Evolutionary conservation across 345 rosid species (phyloP), one percentile per base, ranked within the genome.

Genomic region (Draba incana): DNA sequence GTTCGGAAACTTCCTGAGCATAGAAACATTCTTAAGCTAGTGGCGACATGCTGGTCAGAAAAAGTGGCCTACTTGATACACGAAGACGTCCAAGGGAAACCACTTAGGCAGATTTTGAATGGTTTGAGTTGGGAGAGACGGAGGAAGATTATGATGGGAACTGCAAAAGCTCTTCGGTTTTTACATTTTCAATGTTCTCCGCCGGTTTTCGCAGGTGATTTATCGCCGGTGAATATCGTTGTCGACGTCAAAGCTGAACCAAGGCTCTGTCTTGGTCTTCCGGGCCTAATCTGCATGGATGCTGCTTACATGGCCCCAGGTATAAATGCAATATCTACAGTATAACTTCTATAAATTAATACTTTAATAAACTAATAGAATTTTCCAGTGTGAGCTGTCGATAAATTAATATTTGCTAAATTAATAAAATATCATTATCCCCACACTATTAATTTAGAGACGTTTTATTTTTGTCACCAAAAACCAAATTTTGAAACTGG

Each of bases 281-380:
- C 85, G 1, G 74, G 70, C n/a, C 39, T 53, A 23, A 51, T 60
- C 57, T 64, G 65, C 69, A 45, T 57, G 11, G 82, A 80, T 24
- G 9, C 74, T 62, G 77, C 78, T 60, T 82, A 82, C 67, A 73
- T 51, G 58, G 88, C 90, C 15, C 92, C 93, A 75, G 98, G 98
- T 92, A 78, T 28, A 7, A 27, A 57, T 49, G 50, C 23, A 10
- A 52, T 16, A 65, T 65, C 10, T 20, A 20, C 20, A 20, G 20
- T 20, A 20, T 20, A 0, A 20, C 20, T 20, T 20, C 20, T 20
- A 20, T 20, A 20, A 20, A 20, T 20, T 20, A 20, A 20, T 20
- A 20, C 20, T 20, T 20, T 20, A 20, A 20, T 20, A 20, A 20
- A 20, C 20, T 20, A 20, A 20, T 20, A 20, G 1, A 20, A 20